Base-by-base conservation (phyloP, 805 yeast genomes). In the Myxozyma melibiosi region DNA sequence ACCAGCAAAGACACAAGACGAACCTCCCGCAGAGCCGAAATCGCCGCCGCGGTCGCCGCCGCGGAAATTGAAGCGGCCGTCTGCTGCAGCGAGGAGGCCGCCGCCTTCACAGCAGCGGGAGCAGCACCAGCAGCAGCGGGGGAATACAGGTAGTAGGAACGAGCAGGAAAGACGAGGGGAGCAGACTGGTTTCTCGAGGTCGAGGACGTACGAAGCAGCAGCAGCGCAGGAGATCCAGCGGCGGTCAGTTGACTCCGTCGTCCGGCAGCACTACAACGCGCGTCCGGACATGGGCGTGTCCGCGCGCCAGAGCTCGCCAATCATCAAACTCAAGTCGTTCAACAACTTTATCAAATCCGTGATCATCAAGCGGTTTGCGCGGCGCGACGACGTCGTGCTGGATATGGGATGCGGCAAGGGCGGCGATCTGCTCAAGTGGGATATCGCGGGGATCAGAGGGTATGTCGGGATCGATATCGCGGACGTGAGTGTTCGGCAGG, bases 381-480 rank as follows among this genome's bases (percentile, higher is more conserved):
- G 74, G 34, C 75, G 76, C 44, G 74, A 81, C 59, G 79, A 80
- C 39, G 78, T 80, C 20, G 90, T 86, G 0, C 74, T 94, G 18
- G 99, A 94, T 68, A 72, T 92, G 54, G 97, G 97, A 14, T 91
- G 98, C 73, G 99, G 99, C 13, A 95, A 94, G 71, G 99, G 99
- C 51, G 99, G 99, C 27, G 99, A 94, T 74, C 74, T 94, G 67
- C 83, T 86, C 65, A 94, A 94, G 70, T 92, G 96, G 84, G 87
- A 85, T 50, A 82, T 82, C 65, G 86, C 89, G 0, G 76, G 81
- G 20, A 80, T 89, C 2, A 79, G 82, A 22, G 91, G 90, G 46
- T 88, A 87, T 64, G 83, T 91, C 53, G 99, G 99, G 1, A 79
- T 94, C 28, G 99, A 94, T 72, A 85, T 94, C 42, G 90, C 97